phyloP scores from a whole-genome alignment of 1,284 basidiomycete species.

The Polyporus tsugae region DNA sequence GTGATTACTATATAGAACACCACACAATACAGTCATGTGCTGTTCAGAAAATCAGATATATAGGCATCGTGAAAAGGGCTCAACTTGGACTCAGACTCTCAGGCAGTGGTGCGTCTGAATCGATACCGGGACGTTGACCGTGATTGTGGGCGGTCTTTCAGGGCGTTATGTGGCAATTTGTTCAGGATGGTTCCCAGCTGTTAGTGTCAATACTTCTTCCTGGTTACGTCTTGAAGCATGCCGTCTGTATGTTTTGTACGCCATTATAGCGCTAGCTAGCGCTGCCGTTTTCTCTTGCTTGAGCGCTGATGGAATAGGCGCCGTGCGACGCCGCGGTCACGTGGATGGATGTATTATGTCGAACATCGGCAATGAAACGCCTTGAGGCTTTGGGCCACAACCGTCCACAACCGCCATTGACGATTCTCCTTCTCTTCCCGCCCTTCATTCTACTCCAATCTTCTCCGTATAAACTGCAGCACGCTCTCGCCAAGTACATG shows the following conservation, averaged over 20 bases:
- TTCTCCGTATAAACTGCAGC: background rate
- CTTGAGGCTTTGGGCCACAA: constrained; percentile 18
- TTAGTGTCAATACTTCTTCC: too few relatives aligned
- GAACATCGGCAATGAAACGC: constrained; percentile 20
- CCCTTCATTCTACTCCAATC: background rate
- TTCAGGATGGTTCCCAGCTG: too few relatives aligned
- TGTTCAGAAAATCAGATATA: background rate
- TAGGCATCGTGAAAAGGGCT: background rate
- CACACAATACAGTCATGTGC: background rate
- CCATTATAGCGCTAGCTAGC: too few relatives aligned
- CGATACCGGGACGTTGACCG: too few relatives aligned
- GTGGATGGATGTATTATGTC: constrained; percentile 11
- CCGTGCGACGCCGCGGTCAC: constrained; percentile 28
- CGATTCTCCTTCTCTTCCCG: background rate
- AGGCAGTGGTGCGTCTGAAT: background rate
- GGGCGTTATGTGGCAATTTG: too few relatives aligned
- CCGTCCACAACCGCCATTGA: constrained; percentile 1
- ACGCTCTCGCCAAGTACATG: constrained; percentile 22
- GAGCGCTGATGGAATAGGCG: background rate
- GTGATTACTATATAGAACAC: background rate
- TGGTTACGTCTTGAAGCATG: background rate
- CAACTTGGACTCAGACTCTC: background rate
- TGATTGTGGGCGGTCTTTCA: too few relatives aligned
- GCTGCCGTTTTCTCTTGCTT: background rate
- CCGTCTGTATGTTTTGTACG: too few relatives aligned